Evolutionary conservation across 768 basidiomycete species (phyloP).

Genomic region (Psilocybe tampanensis): DNA sequence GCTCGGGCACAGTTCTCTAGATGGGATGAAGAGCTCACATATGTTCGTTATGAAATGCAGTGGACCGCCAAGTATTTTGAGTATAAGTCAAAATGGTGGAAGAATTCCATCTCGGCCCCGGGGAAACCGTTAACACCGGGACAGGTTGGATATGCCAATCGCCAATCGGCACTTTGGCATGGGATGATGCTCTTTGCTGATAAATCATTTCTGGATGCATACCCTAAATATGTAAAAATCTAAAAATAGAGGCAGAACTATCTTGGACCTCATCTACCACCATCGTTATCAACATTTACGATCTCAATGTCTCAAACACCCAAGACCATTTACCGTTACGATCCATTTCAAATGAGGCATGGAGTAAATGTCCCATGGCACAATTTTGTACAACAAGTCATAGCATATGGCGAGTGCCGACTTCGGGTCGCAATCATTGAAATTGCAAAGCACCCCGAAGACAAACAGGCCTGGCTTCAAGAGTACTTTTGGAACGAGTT

Average conservation of each 20-base stretch:
- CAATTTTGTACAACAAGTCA: neutral
- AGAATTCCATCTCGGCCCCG: neutral
- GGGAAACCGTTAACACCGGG: neutral
- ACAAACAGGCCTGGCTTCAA: neutral
- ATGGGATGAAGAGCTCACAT: constrained; percentile 15
- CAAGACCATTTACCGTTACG: neutral
- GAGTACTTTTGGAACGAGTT: neutral
- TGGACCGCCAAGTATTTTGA: neutral
- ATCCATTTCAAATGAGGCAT: neutral
- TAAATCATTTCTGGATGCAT: neutral
- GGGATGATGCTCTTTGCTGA: neutral
- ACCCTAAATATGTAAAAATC: neutral
- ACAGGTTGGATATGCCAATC: neutral
- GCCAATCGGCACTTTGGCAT: neutral
- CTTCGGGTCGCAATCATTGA: neutral
- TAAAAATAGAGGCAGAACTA: too few relatives aligned
- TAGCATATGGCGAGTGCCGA: neutral
- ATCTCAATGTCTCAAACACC: neutral
- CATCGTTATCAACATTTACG: neutral
- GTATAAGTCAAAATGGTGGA: neutral
- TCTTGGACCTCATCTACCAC: neutral
- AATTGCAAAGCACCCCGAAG: neutral
- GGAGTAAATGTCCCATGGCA: neutral
- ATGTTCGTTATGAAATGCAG: neutral
- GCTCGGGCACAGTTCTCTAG: constrained; percentile 10